These are phyloP conservation scores for Lactarius indigo DNA, from an alignment of 768 basidiomycete genomes.

Conservation along the genomic window DNA sequence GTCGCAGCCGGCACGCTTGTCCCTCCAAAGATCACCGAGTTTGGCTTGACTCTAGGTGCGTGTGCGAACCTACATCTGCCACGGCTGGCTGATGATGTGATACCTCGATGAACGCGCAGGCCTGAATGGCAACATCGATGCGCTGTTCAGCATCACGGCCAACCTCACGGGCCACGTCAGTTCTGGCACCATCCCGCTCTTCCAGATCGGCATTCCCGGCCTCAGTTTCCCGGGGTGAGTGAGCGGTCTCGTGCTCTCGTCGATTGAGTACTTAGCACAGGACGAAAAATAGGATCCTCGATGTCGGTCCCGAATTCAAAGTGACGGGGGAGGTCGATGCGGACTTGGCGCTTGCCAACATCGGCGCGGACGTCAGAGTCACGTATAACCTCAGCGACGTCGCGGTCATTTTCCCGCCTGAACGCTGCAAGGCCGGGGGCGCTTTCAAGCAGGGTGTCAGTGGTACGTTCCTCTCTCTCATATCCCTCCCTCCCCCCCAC, in stretches of 20 bases:
- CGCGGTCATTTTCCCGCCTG: slow-evolving; percentile 43
- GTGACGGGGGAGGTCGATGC: slow-evolving; percentile 35
- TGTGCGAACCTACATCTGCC: neutral
- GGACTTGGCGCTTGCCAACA: slow-evolving; percentile 33
- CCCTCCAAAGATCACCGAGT: slow-evolving; percentile 7
- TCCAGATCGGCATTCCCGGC: slow-evolving; percentile 44
- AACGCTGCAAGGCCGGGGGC: slow-evolving; percentile 26
- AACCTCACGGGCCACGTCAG: neutral
- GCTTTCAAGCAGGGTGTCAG: slow-evolving; percentile 40
- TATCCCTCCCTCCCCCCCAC: neutral
- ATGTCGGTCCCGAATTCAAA: slow-evolving; percentile 46
- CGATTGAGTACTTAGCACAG: neutral
- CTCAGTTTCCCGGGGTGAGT: slow-evolving; percentile 27
- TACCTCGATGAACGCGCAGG: neutral
- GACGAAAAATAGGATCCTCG: slow-evolving; percentile 37
- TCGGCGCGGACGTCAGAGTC: slow-evolving; percentile 42
- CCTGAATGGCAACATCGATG: neutral
- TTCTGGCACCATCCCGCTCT: neutral
- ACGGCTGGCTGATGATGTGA: neutral
- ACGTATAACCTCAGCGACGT: slow-evolving; percentile 43
- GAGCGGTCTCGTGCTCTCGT: no score
- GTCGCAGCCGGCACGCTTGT: slow-evolving; percentile 13
- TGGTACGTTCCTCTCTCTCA: slow-evolving; percentile 34
- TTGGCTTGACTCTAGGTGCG: slow-evolving; percentile 14
- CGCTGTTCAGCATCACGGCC: neutral